These are phyloP conservation scores for Leucosporidium scottii DNA, from an alignment of 768 basidiomycete genomes.

Conservation along the genomic window DNA sequence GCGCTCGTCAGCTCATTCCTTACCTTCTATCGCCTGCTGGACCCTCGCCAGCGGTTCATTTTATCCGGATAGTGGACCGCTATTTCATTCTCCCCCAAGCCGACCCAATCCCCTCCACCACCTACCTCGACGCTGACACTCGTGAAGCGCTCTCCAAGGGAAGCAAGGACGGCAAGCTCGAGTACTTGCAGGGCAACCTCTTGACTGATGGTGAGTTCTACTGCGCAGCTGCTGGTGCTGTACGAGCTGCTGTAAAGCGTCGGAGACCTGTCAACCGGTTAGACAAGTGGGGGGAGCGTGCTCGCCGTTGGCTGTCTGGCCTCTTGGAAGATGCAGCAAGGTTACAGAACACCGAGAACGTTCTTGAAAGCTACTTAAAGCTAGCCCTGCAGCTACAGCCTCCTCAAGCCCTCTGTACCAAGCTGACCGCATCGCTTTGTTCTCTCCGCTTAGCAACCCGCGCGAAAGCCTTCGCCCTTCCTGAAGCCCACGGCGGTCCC, in stretches of 20 bases:
- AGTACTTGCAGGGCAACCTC: constrained; percentile 27
- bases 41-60: constrained; percentile 7
- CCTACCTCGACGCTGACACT: constrained; percentile 6
- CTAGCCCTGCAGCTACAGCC: neutral
- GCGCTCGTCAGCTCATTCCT: constrained; percentile 20
- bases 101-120: constrained; percentile 16
- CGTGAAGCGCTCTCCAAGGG: constrained; percentile 2
- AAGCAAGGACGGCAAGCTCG: neutral
- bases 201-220: constrained; percentile 8
- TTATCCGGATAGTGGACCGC: constrained; percentile 23
- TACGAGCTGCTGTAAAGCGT: too few relatives aligned
- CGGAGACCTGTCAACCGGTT: too few relatives aligned
- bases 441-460: constrained; percentile 4
- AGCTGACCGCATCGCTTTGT: neutral
- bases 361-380: neutral
- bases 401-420: neutral
- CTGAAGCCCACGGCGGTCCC: constrained; percentile 1
- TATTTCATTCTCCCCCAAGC: constrained; percentile 9
- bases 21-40: constrained; percentile 12
- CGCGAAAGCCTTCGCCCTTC: constrained; percentile 16
- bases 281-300: too few relatives aligned
- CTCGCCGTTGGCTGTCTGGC: too few relatives aligned
- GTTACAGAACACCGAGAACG: too few relatives aligned
- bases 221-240: neutral
- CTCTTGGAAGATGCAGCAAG: too few relatives aligned